These are phyloP conservation scores for Endoconidiophora laricicola DNA, from an alignment of 2,329 filamentous ascomycete genomes.

Conservation along the genomic window DNA sequence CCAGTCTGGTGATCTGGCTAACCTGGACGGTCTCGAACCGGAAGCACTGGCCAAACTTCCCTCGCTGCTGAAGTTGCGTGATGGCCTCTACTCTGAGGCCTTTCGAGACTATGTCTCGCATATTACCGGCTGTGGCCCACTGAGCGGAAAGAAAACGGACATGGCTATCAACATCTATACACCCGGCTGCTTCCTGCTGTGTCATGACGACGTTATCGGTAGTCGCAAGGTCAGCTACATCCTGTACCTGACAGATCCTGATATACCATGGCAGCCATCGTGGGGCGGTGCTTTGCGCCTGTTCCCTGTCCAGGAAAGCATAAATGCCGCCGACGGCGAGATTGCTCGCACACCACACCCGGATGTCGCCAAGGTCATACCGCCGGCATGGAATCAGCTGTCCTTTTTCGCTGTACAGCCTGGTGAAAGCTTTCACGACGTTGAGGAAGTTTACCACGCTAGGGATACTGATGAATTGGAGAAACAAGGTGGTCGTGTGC, in stretches of 20 bases:
- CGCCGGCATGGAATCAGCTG: constrained; percentile 91
- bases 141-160: constrained; percentile 90
- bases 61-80: constrained; percentile 77
- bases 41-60: constrained; percentile 72
- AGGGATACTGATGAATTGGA: constrained; percentile 40
- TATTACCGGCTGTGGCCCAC: constrained; percentile 69
- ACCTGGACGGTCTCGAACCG: constrained; percentile 84
- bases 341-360: constrained; percentile 66
- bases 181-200: constrained; percentile 84
- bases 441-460: constrained; percentile 86
- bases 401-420: constrained; percentile 97
- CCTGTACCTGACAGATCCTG: constrained; percentile 84
- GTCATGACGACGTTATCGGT: constrained; percentile 98
- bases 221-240: constrained; percentile 93
- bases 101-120: constrained; percentile 81
- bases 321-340: constrained; percentile 48
- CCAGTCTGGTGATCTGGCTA: constrained; percentile 93
- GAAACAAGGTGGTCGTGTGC: constrained; percentile 58
- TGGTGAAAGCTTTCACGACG: constrained; percentile 97
- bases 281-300: constrained; percentile 88
- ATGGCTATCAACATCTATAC: constrained; percentile 99
- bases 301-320: constrained; percentile 53
- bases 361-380: constrained; percentile 66
- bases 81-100: constrained; percentile 77
- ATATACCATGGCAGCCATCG: constrained; percentile 71